Conservation (phyloP, 148 eudicot genomes). For the Diospyros kaki region DNA sequence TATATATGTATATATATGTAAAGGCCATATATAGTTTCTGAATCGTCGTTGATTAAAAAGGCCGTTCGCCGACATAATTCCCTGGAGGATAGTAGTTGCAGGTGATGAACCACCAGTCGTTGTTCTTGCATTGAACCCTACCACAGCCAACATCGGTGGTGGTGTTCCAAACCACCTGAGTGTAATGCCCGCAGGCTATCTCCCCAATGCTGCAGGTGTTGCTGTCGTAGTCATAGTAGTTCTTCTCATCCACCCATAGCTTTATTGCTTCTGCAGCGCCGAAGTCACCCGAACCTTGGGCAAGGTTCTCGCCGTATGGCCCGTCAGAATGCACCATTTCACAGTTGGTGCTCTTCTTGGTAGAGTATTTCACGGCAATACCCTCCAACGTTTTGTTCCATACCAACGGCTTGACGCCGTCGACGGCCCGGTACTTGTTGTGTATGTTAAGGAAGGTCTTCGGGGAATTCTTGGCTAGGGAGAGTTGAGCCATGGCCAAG, state of each 20-base stretch:
- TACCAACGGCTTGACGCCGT: conserved; percentile 31
- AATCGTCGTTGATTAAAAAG: neutral
- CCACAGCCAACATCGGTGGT: neutral
- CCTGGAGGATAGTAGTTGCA: conserved; percentile 7
- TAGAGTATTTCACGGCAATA: conserved; percentile 32
- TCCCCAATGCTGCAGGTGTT: no score
- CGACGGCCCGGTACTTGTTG: conserved; percentile 31
- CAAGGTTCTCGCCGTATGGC: conserved; percentile 51
- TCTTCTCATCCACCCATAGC: conserved; percentile 33
- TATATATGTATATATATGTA: no score
- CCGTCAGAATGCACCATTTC: conserved; percentile 32
- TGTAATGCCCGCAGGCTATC: no score
- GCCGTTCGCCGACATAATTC: neutral
- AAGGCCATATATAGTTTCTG: no score
- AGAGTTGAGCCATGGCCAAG: conserved; percentile 11
- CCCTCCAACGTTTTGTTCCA: conserved; percentile 45
- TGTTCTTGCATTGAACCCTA: neutral
- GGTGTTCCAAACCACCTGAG: neutral
- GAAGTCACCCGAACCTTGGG: conserved; percentile 26
- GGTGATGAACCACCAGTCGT: neutral
- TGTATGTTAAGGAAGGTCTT: conserved; percentile 30
- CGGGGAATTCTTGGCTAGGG: conserved; percentile 21
- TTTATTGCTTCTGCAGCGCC: conserved; percentile 23
- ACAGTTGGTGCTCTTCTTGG: conserved; percentile 36
- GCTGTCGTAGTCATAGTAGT: conserved; percentile 21